phyloP scores from a whole-genome alignment of 768 basidiomycete species.

The Lactarius psammicola region DNA sequence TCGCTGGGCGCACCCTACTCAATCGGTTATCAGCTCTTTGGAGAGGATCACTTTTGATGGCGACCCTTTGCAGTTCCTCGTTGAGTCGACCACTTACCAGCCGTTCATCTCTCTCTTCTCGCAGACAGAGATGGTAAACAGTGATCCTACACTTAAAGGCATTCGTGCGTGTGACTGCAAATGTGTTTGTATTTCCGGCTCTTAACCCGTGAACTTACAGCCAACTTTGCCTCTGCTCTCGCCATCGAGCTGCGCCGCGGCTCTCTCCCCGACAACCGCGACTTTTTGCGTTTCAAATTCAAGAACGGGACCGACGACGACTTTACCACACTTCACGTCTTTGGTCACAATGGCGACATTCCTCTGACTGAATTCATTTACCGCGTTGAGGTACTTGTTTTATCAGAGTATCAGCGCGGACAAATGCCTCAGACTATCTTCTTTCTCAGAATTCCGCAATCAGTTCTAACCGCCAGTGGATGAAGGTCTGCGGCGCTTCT shows the following conservation, averaged over 20 bases:
- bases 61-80: conserved; percentile 74
- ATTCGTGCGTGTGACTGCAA: conserved; percentile 53
- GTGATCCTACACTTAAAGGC: conserved; percentile 56
- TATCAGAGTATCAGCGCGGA: not conserved
- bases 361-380: conserved; percentile 85
- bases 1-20: conserved; percentile 76
- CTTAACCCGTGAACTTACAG: conserved; percentile 37
- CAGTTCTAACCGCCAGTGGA: conserved; percentile 46
- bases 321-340: conserved; percentile 68
- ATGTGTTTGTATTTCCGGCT: not conserved
- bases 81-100: conserved; percentile 83
- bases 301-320: conserved; percentile 69
- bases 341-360: conserved; percentile 72
- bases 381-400: conserved; percentile 60
- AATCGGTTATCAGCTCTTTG: conserved; percentile 67
- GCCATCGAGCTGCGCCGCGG: conserved; percentile 78
- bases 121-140: conserved; percentile 59
- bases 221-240: conserved; percentile 69
- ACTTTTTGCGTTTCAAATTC: conserved; percentile 83
- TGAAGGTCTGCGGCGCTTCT: conserved; percentile 39
- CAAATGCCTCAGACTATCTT: not conserved
- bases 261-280: conserved; percentile 69
- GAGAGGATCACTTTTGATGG: conserved; percentile 76
- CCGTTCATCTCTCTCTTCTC: conserved; percentile 88
- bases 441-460: conserved; percentile 44